Evolutionary conservation across 352 stramenopile genomes (phyloP).

Genomic region (Globisporangium emineosum): DNA sequence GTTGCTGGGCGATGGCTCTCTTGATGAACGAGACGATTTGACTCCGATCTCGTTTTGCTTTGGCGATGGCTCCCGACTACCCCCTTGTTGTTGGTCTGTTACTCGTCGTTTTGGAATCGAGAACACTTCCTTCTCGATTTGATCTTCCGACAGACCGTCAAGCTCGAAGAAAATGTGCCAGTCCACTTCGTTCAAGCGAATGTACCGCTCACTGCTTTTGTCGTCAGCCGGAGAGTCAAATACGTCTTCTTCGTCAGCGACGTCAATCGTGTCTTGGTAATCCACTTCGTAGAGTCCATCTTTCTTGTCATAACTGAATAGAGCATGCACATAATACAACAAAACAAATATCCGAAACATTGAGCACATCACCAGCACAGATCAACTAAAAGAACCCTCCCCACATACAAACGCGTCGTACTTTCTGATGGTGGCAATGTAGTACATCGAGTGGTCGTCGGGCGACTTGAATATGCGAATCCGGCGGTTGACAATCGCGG

Average conservation of each 20-base stretch:
- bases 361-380: neutral
- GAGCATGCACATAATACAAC: neutral
- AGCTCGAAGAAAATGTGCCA: constrained; percentile 78
- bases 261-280: constrained; percentile 45
- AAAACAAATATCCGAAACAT: neutral
- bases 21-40: neutral
- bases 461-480: constrained; percentile 64
- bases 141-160: constrained; percentile 45
- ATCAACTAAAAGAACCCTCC: neutral
- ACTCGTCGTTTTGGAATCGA: constrained; percentile 73
- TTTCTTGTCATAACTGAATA: constrained; percentile 28
- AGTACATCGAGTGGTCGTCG: constrained; percentile 57
- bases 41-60: constrained; percentile 21
- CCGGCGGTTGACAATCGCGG: constrained; percentile 43
- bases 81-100: constrained; percentile 14
- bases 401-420: constrained; percentile 18
- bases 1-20: constrained; percentile 10
- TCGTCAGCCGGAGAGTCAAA: constrained; percentile 18
- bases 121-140: constrained; percentile 62
- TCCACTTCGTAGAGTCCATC: constrained; percentile 55
- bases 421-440: constrained; percentile 43
- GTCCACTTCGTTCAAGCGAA: constrained; percentile 28
- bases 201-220: constrained; percentile 21
- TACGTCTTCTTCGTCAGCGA: constrained; percentile 24
- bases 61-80: constrained; percentile 36